Base-by-base conservation (phyloP, 2,329 filamentous ascomycete genomes). In the Dothistroma septosporum region DNA sequence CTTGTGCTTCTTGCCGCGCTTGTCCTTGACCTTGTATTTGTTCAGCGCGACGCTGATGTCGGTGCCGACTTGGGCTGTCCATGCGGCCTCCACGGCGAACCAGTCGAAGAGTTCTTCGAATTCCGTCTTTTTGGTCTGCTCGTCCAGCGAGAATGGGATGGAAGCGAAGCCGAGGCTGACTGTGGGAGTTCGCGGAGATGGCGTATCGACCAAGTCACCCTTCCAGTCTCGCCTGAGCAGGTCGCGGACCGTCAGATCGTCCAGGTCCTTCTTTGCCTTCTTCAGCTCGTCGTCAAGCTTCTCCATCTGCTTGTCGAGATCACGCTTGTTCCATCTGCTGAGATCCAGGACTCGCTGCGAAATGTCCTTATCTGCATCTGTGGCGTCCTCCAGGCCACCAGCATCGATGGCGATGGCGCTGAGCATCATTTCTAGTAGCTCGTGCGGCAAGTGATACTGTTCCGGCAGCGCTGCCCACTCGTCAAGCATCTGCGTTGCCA, bases 211-310 rank as follows among this genome's bases (percentile, higher is more conserved):
- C 16, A 80, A 64, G 57, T 79, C 77, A 55, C 76, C 77, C 66
- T 80, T 80, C 78, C 78, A 80, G 71, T 80, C 78, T 41, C 78
- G 71, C 9, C 78, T 71, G 31, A 80, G 71, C 52, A 80, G 70
- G 62, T 80, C 78, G 48, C 78, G 76, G 0, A 80, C 70, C 24
- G 69, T 71, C 5, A 80, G 72, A 33, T 73, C 52, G 22, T 72
- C 76, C 21, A 80, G 74, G 57, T 78, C 74, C 59, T 79, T 77
- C 67, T 79, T 78, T 1, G 78, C 78, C 11, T 68, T 64, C 24
- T 69, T 70, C 24, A 80, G 75, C 22, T 75, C 60, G 35, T 77
- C 73, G 56, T 76, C 73, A 0, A 80, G 71, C 4, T 76, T 71
- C 16, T 73, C 66, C 78, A 80, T 80, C 21, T 76, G 74, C 5